phyloP scores from a whole-genome alignment of 164 flowering plant species.

The Berberis thunbergii region DNA sequence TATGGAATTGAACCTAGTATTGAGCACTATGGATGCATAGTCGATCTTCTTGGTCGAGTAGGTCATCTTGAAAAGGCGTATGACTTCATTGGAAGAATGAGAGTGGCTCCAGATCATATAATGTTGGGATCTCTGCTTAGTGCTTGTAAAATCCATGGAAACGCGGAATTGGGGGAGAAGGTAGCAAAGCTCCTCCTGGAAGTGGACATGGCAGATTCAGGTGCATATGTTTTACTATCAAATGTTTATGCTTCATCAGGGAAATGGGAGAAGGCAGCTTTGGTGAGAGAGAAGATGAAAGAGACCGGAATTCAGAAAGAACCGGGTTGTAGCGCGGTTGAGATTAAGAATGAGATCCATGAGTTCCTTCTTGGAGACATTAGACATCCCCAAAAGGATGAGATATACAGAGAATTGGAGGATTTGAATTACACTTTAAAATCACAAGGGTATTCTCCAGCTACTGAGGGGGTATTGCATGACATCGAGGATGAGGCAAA shows the following conservation, averaged over 20 bases:
- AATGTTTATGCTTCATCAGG: constrained; percentile 35
- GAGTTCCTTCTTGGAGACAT: constrained; percentile 32
- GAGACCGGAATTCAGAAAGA: constrained; percentile 11
- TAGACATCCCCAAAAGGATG: constrained; percentile 4
- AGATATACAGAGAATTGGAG: not conserved
- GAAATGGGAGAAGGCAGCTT: constrained; percentile 29
- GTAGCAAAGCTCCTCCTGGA: constrained; percentile 1
- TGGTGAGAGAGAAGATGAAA: constrained; percentile 20
- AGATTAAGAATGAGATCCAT: constrained; percentile 21
- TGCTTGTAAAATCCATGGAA: constrained; percentile 13
- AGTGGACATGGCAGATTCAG: not conserved
- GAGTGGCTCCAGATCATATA: constrained; percentile 6
- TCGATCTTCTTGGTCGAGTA: constrained; percentile 56
- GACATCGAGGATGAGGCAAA: not conserved
- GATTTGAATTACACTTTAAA: not conserved
- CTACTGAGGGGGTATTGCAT: not conserved
- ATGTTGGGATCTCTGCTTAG: constrained; percentile 16
- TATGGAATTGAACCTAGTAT: constrained; percentile 35
- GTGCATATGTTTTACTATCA: constrained; percentile 27
- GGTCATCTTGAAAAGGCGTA: constrained; percentile 39
- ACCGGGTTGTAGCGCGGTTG: constrained; percentile 44
- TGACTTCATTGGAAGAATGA: constrained; percentile 1
- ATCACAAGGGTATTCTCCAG: constrained; percentile 1
- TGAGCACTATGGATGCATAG: constrained; percentile 55
- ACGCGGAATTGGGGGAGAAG: constrained; percentile 6